A percentile compares a stretch with the other conserved stretches of the same genome.
Conservation (phyloP, 176 grass and related monocot genomes). For the Rhipidocladum racemiflorum region DNA sequence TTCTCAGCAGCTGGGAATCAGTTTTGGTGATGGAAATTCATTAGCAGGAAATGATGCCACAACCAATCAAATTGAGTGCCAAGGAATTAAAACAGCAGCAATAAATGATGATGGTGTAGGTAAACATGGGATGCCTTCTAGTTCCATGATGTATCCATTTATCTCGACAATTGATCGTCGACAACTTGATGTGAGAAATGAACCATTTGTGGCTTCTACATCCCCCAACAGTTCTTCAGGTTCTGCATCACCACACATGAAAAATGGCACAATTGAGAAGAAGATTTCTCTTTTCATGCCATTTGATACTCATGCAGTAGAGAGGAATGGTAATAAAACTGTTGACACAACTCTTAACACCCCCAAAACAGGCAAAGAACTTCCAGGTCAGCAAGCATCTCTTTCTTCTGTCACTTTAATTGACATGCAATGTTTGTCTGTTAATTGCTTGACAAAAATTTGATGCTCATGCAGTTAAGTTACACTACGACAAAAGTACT, state of each 20-base stretch:
- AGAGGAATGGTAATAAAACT: slow-evolving; percentile 5
- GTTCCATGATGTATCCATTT: slow-evolving; percentile 21
- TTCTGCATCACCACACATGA: slow-evolving; percentile 44
- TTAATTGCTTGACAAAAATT: slow-evolving; percentile 27
- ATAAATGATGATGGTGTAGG: slow-evolving; percentile 15
- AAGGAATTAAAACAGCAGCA: slow-evolving; percentile 26
- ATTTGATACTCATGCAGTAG: slow-evolving; percentile 24
- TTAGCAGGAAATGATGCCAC: slow-evolving; percentile 29
- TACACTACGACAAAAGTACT: slow-evolving; percentile 4
- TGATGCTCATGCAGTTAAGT: slow-evolving; percentile 29
- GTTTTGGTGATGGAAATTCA: slow-evolving; percentile 26
- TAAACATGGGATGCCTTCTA: slow-evolving; percentile 22
- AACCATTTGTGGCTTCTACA: slow-evolving; percentile 31
- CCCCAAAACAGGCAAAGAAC: slow-evolving; percentile 16
- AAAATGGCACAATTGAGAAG: slow-evolving; percentile 21
- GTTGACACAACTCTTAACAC: neutral
- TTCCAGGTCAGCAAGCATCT: slow-evolving; percentile 39
- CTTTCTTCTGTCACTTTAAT: slow-evolving; percentile 24
- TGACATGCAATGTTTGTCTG: slow-evolving; percentile 4
- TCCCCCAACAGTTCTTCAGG: slow-evolving; percentile 40
- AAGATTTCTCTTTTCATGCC: slow-evolving; percentile 8
- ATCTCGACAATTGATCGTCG: slow-evolving; percentile 29
- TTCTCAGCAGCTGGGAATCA: slow-evolving; percentile 28
- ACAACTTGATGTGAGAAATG: slow-evolving; percentile 26
- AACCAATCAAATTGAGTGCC: slow-evolving; percentile 26